These are phyloP conservation scores for Calamus simplicifolius DNA, from an alignment of 176 grass and related monocot genomes.

Conservation along the genomic window DNA sequence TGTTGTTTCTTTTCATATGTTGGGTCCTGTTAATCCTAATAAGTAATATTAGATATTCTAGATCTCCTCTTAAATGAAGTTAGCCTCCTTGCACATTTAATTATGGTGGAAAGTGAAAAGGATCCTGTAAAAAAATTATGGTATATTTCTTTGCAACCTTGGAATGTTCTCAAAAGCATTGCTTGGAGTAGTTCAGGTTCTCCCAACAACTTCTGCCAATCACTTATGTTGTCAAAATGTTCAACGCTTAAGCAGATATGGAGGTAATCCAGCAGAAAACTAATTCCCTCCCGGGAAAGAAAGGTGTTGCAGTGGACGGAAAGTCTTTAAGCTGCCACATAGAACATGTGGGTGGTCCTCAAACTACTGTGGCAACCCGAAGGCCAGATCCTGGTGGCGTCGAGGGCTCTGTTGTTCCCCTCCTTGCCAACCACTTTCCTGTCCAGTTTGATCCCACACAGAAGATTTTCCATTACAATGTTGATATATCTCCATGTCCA, in stretches of 20 bases:
- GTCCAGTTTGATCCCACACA: slow-evolving; percentile 55
- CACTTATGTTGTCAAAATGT: no score
- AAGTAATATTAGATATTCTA: no score
- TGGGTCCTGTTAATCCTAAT: no score
- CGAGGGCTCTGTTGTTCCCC: slow-evolving; percentile 44
- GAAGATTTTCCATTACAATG: slow-evolving; percentile 74
- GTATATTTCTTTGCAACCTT: no score
- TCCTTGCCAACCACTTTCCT: slow-evolving; percentile 79
- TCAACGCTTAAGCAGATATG: slow-evolving; percentile 31
- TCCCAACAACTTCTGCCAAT: no score
- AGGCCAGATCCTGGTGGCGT: slow-evolving; percentile 62
- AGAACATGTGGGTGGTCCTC: slow-evolving; percentile 18
- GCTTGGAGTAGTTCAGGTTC: no score
- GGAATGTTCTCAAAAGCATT: no score
- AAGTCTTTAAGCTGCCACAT: slow-evolving; percentile 17
- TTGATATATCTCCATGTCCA: slow-evolving; percentile 66
- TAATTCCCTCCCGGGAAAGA: slow-evolving; percentile 16
- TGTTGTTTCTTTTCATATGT: no score
- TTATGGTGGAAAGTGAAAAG: no score
- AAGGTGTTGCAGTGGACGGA: slow-evolving; percentile 6
- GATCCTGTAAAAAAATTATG: no score
- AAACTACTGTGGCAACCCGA: slow-evolving; percentile 21
- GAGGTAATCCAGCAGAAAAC: slow-evolving; percentile 35
- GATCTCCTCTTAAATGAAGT: no score
- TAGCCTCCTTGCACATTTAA: no score